Conservation (phyloP, 2,329 filamentous ascomycete genomes). For the Fusarium tricinctum region DNA sequence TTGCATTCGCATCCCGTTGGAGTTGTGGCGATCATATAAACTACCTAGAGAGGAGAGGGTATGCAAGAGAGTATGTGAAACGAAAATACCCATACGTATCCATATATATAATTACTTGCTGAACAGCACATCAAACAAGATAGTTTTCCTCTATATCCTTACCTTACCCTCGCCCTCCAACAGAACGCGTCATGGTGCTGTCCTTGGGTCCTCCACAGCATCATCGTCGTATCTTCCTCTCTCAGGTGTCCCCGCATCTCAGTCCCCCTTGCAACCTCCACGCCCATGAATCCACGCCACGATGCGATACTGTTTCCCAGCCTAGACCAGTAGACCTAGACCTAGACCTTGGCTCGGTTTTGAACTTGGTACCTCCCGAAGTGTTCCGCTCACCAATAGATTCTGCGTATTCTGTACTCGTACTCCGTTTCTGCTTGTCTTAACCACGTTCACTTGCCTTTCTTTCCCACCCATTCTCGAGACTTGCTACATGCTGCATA, state of each 20-base stretch:
- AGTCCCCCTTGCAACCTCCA: slow-evolving; percentile 46
- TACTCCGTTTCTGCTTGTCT: slow-evolving; percentile 4
- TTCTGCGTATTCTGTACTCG: slow-evolving; percentile 20
- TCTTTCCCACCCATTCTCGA: slow-evolving; percentile 41
- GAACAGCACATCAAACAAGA: slow-evolving; percentile 11
- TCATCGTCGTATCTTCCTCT: slow-evolving; percentile 41
- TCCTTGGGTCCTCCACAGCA: slow-evolving; percentile 39
- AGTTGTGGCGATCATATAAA: slow-evolving; percentile 16
- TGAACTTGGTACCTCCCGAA: slow-evolving; percentile 44
- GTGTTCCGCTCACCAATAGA: slow-evolving; percentile 20
- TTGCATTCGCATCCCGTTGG: slow-evolving; percentile 10
- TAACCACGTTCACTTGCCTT: slow-evolving; percentile 31
- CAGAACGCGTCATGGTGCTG: slow-evolving; percentile 47
- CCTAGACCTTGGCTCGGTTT: slow-evolving; percentile 34
- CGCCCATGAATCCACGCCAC: slow-evolving; percentile 45
- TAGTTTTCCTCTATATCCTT: slow-evolving; percentile 21
- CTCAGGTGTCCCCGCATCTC: slow-evolving; percentile 52
- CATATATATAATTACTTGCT: no score
- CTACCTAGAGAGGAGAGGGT: neutral
- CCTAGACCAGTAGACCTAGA: neutral
- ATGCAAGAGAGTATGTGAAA: no score
- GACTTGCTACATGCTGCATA: no score
- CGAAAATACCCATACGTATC: neutral
- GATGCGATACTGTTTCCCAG: slow-evolving; percentile 44
- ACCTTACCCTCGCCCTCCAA: slow-evolving; percentile 23